phyloP scores from a whole-genome alignment of 495 filamentous ascomycete genomes.

The Cenococcum geophilum region DNA sequence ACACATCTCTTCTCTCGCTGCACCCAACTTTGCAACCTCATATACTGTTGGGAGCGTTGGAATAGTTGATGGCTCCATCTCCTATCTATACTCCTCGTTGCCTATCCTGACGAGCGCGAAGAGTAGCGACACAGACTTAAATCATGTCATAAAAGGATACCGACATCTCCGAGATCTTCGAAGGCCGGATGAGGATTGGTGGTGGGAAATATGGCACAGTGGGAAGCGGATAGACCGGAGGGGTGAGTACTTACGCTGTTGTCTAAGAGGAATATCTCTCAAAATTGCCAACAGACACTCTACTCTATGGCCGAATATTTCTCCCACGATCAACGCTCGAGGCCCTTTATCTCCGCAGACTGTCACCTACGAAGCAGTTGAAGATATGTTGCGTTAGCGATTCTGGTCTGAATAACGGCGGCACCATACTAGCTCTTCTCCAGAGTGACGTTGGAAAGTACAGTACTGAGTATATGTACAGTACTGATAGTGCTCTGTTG shows the following conservation, averaged over 20 bases:
- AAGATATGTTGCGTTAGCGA: slow-evolving; percentile 79
- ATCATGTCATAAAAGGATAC: slow-evolving; percentile 62
- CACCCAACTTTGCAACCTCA: slow-evolving; percentile 84
- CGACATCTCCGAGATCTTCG: slow-evolving; percentile 54
- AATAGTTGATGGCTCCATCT: slow-evolving; percentile 83
- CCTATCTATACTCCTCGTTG: slow-evolving; percentile 81
- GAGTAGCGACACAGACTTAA: slow-evolving; percentile 56
- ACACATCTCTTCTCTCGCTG: slow-evolving; percentile 81
- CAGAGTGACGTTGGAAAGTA: slow-evolving; percentile 87
- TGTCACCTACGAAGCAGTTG: slow-evolving; percentile 72
- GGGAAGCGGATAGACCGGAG: slow-evolving; percentile 43
- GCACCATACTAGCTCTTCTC: slow-evolving; percentile 67
- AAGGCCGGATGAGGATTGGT: slow-evolving; percentile 44
- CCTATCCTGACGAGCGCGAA: slow-evolving; percentile 52
- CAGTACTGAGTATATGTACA: slow-evolving; percentile 84
- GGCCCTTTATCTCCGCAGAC: slow-evolving; percentile 74
- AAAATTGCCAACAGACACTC: slow-evolving; percentile 45
- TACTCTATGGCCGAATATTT: slow-evolving; percentile 86
- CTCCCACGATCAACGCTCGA: slow-evolving; percentile 79
- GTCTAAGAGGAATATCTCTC: not conserved
- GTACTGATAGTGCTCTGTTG: slow-evolving; percentile 82
- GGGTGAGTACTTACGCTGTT: slow-evolving; percentile 21
- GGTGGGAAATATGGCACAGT: slow-evolving; percentile 48
- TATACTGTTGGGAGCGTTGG: slow-evolving; percentile 81
- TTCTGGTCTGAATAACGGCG: slow-evolving; percentile 63